Base-by-base conservation (phyloP, 2,329 filamentous ascomycete species). In the Neophaeococcomyces aloes region DNA sequence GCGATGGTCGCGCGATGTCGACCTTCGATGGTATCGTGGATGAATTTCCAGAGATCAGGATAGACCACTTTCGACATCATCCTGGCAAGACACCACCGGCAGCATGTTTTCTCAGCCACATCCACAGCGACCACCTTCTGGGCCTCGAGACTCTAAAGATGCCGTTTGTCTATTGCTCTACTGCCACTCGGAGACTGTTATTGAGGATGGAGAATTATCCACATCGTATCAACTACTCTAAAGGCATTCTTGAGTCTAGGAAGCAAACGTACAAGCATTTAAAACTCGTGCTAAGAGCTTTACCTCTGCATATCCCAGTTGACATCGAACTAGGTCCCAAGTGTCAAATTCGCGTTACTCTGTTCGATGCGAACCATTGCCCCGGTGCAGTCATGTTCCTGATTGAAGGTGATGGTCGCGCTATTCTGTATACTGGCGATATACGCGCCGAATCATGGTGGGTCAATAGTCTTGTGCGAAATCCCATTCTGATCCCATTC, bases 311-410 rank as follows among this genome's bases (percentile, higher is more conserved):
- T 38, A 86, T 86, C 0, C 85, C 86, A 0, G 88, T 81, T 0
- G 63, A 67, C 3, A 76, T 96, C 36, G 85, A 94, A 56, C 69
- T 95, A 2, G 71, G 69, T 1, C 84, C 81, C 0, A 75, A 76
- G 1, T 72, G 74, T 36, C 66, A 65, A n/a, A 78, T 95, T 18
- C 78, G 79, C 36, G 85, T 94, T 14, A 95, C 87, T 0, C 69
- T 95, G 0, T 76, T 95, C 40, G 83, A 94, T 65, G 87, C 89
- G 1, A 95, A 96, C 55, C 89, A 95, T 59, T 96, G 89, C 55
- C 75, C 82, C 0, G 88, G 89, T 0, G 80, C 86, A 14, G 86
- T 91, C 14, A 94, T 94, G 86, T 95, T 95, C 57, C 68, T 95
- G 14, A 82, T 95, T 21, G 85, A 95, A 63, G 79, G 78, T 2